Evolutionary conservation across 139 green algal species (phyloP), one percentile per base, ranked within the genome.

Genomic region (Nannochloris sp.): DNA sequence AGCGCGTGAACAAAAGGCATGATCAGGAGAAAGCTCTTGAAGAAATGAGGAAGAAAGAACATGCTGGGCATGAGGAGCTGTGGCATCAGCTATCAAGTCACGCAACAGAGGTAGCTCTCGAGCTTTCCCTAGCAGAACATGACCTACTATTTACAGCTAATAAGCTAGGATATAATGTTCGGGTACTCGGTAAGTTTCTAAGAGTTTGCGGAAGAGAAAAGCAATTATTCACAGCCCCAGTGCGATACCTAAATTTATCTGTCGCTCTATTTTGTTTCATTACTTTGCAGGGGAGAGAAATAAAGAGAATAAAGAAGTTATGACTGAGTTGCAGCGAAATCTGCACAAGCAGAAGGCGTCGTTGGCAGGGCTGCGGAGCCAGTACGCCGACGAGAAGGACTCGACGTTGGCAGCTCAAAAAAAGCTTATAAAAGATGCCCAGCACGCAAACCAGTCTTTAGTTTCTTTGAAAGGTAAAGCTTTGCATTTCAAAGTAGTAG

Each of bases 101-200:
- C 19, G 42, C 42, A 27, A 51, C 42, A 19, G 42, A 51, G 19
- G 19, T 51, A 19, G 42, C 42, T 27, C 19, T 19, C 42, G 19
- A 51, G 42, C 42, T 51, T 19, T 19, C 19, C 19, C 19, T 19
- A 19, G 42, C 42, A 27, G 19, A 51, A 51, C 19, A 19, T 27
- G 19, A 51, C 19, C 19, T 19, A 23, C n/a, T 34, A n/a, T 48
- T 65, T 10, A 67, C 64, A n/a, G 42, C 56, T 8, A 60, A 73
- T 48, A 73, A 65, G 66, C 44, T 73, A 36, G 42, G 44, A n/a
- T 73, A 73, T 60, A 73, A 73, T 51, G 37, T 55, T 48, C 56
- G 66, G 4, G 66, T 73, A 60, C 66, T 73, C 47, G 42, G 66
- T 73, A 60, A 9, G 61, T n/a, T 1, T 25, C 23, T 37, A 7